Conservation (phyloP, 2,329 filamentous ascomycete genomes). For the Podosphaera aphanis region DNA sequence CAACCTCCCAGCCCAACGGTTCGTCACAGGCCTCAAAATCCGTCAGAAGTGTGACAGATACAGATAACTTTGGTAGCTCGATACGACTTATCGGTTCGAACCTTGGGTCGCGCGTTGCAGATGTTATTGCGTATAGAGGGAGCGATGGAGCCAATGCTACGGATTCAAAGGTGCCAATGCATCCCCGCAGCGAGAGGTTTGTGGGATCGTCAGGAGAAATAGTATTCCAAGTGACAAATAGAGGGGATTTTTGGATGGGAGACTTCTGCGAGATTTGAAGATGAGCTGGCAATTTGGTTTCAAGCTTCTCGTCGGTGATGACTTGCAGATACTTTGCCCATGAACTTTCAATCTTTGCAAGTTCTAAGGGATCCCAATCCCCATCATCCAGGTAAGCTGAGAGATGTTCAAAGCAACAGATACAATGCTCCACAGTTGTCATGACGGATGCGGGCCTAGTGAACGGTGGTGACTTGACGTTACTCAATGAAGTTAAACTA, state of each 20-base stretch:
- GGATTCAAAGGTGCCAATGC: conserved; percentile 82
- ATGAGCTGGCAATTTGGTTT: conserved; percentile 2
- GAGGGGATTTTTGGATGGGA: conserved; percentile 32
- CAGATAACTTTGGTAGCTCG: conserved; percentile 36
- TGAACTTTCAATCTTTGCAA: conserved; percentile 45
- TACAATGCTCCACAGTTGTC: too few relatives aligned
- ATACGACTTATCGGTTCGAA: conserved; percentile 30
- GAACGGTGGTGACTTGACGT: too few relatives aligned
- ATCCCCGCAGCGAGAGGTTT: conserved; percentile 47
- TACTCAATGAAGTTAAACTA: too few relatives aligned
- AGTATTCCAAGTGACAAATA: conserved; percentile 80
- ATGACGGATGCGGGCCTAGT: too few relatives aligned
- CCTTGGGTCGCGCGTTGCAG: conserved; percentile 40
- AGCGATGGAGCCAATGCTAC: conserved; percentile 52
- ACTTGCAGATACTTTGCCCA: conserved; percentile 22
- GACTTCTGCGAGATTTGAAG: conserved; percentile 8
- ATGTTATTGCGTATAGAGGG: conserved; percentile 59
- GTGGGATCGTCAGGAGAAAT: conserved; percentile 16
- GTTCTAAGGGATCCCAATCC: too few relatives aligned
- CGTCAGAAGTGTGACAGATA: conserved; percentile 59
- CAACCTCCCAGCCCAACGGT: conserved; percentile 66
- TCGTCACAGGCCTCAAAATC: conserved; percentile 57
- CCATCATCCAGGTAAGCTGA: too few relatives aligned
- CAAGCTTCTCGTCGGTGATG: conserved; percentile 15
- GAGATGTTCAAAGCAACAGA: too few relatives aligned